Base-by-base conservation (phyloP, 179 eudicot genomes). In the Camellia oleifera region DNA sequence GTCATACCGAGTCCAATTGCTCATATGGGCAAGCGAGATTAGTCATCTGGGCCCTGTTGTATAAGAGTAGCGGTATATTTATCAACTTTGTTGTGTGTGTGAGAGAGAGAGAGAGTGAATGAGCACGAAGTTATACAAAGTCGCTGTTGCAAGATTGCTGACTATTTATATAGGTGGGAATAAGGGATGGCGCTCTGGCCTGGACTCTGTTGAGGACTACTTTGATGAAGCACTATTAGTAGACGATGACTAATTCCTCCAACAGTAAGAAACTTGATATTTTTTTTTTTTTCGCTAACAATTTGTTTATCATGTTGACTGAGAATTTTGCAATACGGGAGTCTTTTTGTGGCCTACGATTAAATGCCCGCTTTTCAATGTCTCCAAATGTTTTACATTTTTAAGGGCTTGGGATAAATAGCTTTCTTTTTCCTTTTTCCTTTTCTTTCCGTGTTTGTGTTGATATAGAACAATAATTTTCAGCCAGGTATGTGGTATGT, bases 21-120 rank as follows among this genome's bases (percentile, higher is more conserved):
- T 71, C 20, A 18, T 71, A 40, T 68, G 58, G 48, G 75, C 58
- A 71, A 32, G 40, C 15, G 75, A 71, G 32, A 45, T 69, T 1
- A 69, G 73, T 69, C 23, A 69, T 44, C 13, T 62, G 75, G 58
- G 1, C 18, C 54, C 65, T 71, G 76, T 78, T 71, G 54, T 71
- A 72, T 72, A 62, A 71, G 77, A 62, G 72, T 71, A 79, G 32
- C 56, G 26, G 48, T 32, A 32, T 62, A 73, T 72, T 74, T 72
- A 72, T 63, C 17, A 40, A 40, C 62, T 73, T n/a, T 13, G 48
- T 13, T 72, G 70, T 62, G 6, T 23, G 26, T 23, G 26, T 23
- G 62, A 63, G 40, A 32, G 40, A 32, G 40, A 32, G 40, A 17
- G 46, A 45, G 14, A 44, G n/a, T 50, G 60, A 56, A 23, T 11